These are phyloP conservation scores for Galeopsis tetrahit DNA, from an alignment of 257 asterid species.

Conservation along the genomic window DNA sequence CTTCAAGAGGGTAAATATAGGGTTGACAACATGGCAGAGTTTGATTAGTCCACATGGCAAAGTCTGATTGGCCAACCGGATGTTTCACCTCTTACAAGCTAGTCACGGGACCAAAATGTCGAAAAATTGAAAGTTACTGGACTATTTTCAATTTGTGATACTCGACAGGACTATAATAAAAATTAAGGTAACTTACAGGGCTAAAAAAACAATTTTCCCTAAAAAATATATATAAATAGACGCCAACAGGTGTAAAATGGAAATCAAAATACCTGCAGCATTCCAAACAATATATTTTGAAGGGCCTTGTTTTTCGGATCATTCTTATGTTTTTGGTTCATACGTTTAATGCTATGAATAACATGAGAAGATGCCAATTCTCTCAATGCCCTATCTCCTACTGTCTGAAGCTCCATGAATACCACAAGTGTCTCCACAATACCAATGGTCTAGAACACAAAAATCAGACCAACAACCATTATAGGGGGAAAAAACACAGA, in stretches of 20 bases:
- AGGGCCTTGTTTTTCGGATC: constrained; percentile 78
- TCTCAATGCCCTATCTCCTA: constrained; percentile 69
- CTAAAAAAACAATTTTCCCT: no score
- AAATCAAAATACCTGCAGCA: constrained; percentile 73
- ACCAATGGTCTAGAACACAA: constrained; percentile 60
- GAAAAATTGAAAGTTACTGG: no score
- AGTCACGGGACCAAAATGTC: no score
- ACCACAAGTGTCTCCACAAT: constrained; percentile 64
- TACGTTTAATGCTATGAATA: constrained; percentile 62
- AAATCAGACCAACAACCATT: constrained; percentile 23
- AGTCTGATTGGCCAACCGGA: no score
- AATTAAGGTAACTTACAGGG: no score
- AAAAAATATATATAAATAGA: neutral
- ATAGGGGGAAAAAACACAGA: constrained; percentile 9
- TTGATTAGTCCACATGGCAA: no score
- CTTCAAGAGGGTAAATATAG: no score
- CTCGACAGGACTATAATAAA: no score
- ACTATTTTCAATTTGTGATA: no score
- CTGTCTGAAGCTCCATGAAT: constrained; percentile 91
- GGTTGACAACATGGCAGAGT: no score
- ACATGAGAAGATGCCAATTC: constrained; percentile 75
- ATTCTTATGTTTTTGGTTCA: constrained; percentile 94
- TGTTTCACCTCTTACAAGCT: no score
- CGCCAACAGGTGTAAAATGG: constrained; percentile 24
- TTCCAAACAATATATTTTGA: constrained; percentile 69